Percentiles rank a stretch among this genome's conserved stretches.
Evolutionary conservation across 2,329 filamentous ascomycete species (phyloP).

Genomic region (Fusarium globosum): DNA sequence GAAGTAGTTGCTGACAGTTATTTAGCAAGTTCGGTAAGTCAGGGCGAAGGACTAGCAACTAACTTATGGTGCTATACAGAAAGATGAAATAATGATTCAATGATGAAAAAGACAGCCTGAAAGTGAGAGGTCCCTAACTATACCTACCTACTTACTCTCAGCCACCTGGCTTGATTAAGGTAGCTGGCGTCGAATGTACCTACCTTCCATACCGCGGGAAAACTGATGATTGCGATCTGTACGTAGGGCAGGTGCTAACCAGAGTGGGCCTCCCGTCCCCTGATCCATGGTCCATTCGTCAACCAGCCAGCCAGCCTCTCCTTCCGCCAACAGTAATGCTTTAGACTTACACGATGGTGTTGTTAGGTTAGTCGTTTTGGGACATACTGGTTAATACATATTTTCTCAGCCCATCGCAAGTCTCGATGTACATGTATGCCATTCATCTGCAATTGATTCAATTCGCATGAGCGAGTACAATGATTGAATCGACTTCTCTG

Average conservation of each 20-base stretch:
- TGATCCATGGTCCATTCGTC: conserved; percentile 26
- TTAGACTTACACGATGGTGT: conserved; percentile 15
- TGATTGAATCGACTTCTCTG: conserved; percentile 4
- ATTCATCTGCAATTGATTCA: conserved; percentile 1
- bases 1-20: background rate
- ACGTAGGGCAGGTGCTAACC: conserved; percentile 28
- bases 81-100: background rate
- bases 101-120: background rate
- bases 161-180: conserved; percentile 6
- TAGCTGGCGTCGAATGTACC: background rate
- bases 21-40: background rate
- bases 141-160: conserved; percentile 4
- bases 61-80: background rate
- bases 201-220: background rate
- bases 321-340: conserved; percentile 18
- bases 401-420: background rate
- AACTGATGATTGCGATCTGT: conserved; percentile 27
- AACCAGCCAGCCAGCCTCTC: conserved; percentile 3
- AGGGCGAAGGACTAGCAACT: background rate
- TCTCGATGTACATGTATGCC: background rate
- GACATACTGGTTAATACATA: background rate
- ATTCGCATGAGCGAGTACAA: background rate
- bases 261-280: conserved; percentile 24
- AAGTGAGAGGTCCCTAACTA: background rate
- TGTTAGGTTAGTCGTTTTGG: background rate